phyloP scores from a whole-genome alignment of 1,284 basidiomycete species.

The Malassezia japonica region DNA sequence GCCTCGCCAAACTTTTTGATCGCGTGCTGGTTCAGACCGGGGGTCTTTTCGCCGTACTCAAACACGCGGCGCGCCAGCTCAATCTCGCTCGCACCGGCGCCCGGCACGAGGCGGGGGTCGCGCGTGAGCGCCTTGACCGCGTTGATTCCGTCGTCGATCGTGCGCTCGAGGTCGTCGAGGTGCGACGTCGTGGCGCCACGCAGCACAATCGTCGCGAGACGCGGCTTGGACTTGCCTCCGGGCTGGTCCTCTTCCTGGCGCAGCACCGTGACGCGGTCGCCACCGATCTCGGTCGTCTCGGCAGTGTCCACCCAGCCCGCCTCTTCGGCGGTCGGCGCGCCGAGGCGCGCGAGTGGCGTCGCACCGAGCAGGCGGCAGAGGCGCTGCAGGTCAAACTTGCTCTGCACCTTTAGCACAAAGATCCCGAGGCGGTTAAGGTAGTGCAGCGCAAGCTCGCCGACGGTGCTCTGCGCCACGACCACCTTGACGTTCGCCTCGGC shows the following conservation, averaged over 20 bases:
- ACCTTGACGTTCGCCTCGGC: constrained; percentile 89
- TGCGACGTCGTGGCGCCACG: constrained; percentile 83
- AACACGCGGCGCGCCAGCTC: constrained; percentile 78
- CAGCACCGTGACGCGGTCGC: constrained; percentile 92
- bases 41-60: constrained; percentile 74
- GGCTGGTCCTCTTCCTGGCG: constrained; percentile 57
- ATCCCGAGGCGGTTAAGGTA: constrained; percentile 91
- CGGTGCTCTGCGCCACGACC: constrained; percentile 79
- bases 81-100: constrained; percentile 86
- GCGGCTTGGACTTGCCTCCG: constrained; percentile 42
- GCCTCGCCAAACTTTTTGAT: constrained; percentile 83
- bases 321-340: constrained; percentile 91
- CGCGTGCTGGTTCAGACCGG: constrained; percentile 85
- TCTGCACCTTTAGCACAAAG: constrained; percentile 89
- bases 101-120: constrained; percentile 80
- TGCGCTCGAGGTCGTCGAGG: constrained; percentile 88
- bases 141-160: constrained; percentile 93
- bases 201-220: constrained; percentile 45
- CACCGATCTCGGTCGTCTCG: constrained; percentile 91
- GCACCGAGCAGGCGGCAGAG: constrained; percentile 91
- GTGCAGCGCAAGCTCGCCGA: constrained; percentile 93
- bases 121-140: constrained; percentile 88
- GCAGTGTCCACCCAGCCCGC: constrained; percentile 87
- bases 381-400: constrained; percentile 92
- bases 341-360: constrained; percentile 86